Percentiles rank a stretch among this genome's conserved stretches.
Conservation (phyloP, 306 rosid species). For the Fragaria nilgerrensis region DNA sequence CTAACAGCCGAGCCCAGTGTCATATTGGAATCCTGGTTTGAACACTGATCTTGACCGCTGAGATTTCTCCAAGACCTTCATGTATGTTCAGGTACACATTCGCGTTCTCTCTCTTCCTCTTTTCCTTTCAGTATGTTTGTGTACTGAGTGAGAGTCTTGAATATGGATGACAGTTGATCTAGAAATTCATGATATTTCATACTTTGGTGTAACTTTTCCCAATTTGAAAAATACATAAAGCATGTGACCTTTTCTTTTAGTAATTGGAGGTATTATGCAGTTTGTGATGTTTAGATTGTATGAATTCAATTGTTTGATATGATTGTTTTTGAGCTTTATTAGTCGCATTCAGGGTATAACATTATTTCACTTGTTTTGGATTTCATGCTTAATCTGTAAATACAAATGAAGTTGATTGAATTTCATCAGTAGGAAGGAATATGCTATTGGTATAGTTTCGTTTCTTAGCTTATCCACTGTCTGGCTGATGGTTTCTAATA, state of each 20-base stretch:
- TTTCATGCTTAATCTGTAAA: not conserved
- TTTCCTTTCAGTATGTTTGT: not conserved
- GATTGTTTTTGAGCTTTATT: not conserved
- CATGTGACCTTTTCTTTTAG: not conserved
- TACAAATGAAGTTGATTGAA: not conserved
- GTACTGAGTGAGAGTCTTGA: not conserved
- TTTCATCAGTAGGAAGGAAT: not conserved
- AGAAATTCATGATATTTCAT: not conserved
- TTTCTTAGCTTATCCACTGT: not conserved
- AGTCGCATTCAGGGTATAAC: not conserved
- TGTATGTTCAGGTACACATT: constrained; percentile 16
- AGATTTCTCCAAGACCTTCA: constrained; percentile 1
- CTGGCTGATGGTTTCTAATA: constrained; percentile 1
- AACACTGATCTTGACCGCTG: not conserved
- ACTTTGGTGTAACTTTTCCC: not conserved
- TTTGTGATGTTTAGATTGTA: not conserved
- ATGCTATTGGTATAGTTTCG: not conserved
- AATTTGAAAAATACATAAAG: not conserved
- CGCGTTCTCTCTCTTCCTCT: not conserved
- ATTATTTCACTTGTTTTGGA: not conserved
- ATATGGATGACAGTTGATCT: not conserved
- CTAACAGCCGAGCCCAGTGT: not conserved
- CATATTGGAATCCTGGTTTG: not conserved
- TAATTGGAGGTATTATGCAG: not conserved
- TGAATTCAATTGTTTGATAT: not conserved